Base-by-base conservation (phyloP, 345 rosid genomes). In the Citrus cavaleriei region DNA sequence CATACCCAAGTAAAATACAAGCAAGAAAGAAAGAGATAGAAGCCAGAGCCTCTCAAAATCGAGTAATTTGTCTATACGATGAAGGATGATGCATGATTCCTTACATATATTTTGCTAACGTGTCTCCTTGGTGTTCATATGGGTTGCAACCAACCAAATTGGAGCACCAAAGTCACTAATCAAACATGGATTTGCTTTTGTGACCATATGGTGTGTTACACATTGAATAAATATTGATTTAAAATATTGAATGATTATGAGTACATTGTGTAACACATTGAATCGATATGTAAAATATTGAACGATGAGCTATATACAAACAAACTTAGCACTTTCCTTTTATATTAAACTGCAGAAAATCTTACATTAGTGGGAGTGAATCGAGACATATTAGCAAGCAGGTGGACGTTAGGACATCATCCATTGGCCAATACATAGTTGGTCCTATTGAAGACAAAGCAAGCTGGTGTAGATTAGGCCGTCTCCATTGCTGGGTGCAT, bases 341-440 rank as follows among this genome's bases (percentile, higher is more conserved):
- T 77, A 72, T 79, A 78, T 62, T 76, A 57, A 32, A 76, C 81
- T 76, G 78, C 75, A 79, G 70, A 55, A 25, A 62, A 69, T 67
- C 75, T 8, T 81, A 46, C 70, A 62, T 63, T 78, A 76, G 78
- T 88, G 87, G 80, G 61, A 81, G 78, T 80, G 80, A 80, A 79
- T 80, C 73, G 27, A 60, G 71, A 58, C 27, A 66, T 74, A 66
- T 74, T 60, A 81, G 75, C 72, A 72, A 85, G 73, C 82, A 77
- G 82, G 83, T 87, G 81, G 87, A 72, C 62, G 77, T 85, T 84
- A 85, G 83, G 85, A 69, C 18, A 46, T 46, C 66, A 78, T 85
- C 84, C 83, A 80, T 85, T 84, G 89, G 90, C 86, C 86, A 88
- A 79, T 74, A 63, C 21, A 42, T 46, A 81, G 77, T 57, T 76